Evolutionary conservation across 352 stramenopile genomes (phyloP), one percentile per base, ranked within the genome.

Genomic region (Globisporangium canariense): DNA sequence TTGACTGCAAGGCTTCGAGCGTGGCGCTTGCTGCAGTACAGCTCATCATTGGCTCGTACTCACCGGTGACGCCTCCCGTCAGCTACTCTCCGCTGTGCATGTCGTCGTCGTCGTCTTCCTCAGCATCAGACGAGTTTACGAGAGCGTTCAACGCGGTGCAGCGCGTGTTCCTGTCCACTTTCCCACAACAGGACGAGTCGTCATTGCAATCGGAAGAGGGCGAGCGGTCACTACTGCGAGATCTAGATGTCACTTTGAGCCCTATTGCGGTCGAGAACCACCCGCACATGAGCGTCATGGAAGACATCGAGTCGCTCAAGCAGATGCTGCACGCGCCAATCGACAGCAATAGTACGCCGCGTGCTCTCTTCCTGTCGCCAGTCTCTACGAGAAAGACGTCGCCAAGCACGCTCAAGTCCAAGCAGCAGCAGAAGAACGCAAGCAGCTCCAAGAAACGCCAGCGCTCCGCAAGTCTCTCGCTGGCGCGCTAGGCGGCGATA

Each of bases 1-100:
- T 83, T 32, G 34, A 60, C 28, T 83, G 77, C 62, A 72, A 70
- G 16, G 66, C 68, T 20, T 86, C 77, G 3, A 79, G 75, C 55
- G 64, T 86, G 13, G 75, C 77, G 8, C 76, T 83, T 41, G 73
- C 73, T 1, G 71, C 77, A 20, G 75, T 83, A 3, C 77, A 86
- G 69, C 67, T 85, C 54, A 66, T 81, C 54, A 70, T 69, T 43
- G 66, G 71, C 69, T 9, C 45, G 77, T 60, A 64, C 66, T 4
- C 57, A 68, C 18, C 22, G 68, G 1, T 57, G 77, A 36, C 64
- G 73, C 28, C 62, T 67, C 9, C 61, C 1, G 13, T 46, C 40
- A 46, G 40, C 40, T 46, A n/a, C 13, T 46, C 14, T 46, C 60
- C 57, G 65, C 67, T 7, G 57, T 71, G 34, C 67, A 75, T 53